phyloP scores from a whole-genome alignment of 768 basidiomycete genomes.

The Lactarius akahatsu region DNA sequence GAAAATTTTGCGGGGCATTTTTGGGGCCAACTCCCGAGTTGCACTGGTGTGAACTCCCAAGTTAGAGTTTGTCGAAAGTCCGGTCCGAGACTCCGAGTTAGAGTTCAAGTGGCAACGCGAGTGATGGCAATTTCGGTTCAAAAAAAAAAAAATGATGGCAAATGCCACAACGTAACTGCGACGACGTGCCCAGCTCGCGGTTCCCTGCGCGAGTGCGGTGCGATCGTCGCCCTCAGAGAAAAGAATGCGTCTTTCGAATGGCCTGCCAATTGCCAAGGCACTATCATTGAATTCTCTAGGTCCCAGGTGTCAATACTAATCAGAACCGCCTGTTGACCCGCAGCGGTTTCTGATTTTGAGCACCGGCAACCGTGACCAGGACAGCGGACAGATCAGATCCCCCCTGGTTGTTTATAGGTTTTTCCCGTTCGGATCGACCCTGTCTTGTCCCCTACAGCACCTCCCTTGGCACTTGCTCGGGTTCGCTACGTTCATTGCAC shows the following conservation, averaged over 20 bases:
- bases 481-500: background rate
- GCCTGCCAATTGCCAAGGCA: background rate
- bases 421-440: background rate
- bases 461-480: background rate
- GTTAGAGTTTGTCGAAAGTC: no score
- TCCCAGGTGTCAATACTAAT: background rate
- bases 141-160: no score
- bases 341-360: background rate
- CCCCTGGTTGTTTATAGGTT: background rate
- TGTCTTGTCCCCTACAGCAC: background rate
- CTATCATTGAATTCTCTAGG: no score
- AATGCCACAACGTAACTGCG: no score
- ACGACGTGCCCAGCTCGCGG: no score
- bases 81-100: no score
- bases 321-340: background rate
- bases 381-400: background rate
- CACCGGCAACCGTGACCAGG: background rate
- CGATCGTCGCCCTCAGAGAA: background rate
- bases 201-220: no score
- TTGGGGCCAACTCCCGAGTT: no score
- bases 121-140: no score
- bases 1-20: no score
- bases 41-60: no score
- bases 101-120: no score
- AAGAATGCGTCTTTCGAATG: background rate